Evolutionary conservation across 306 rosid genomes (phyloP), one percentile per base, ranked within the genome.

Genomic region (Oemleria cerasiformis): DNA sequence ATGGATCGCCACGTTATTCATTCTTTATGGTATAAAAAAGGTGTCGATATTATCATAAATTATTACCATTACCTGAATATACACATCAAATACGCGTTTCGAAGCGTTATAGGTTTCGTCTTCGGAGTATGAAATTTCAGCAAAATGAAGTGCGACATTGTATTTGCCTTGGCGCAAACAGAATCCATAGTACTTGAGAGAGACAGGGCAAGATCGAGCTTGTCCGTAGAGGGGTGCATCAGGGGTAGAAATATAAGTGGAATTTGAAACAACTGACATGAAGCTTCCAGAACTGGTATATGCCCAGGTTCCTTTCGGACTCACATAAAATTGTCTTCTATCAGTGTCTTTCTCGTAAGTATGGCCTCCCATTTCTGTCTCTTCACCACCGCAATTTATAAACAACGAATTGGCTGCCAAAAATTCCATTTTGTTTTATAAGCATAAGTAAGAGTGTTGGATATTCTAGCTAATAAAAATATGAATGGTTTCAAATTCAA

Each of bases 341-440:
- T 7, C 16, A 3, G 19, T 41, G 0, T 80, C 84, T 61, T 45
- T 21, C 7, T 76, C 68, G 36, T 72, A 80, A 15, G 3, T 1
- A 9, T 60, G 50, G 14, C 78, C 81, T 38, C 34, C 42, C 8
- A 55, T 14, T 0, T 5, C 8, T 65, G 13, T 7, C 54, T 42
- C 30, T 25, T 21, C 8, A 41, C 84, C 80, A 40, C 84, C 84
- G 41, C 80, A 80, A 38, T 70, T 75, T n/a, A 80, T 80, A 49
- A 63, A 71, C 54, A 80, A 71, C 10, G 77, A 80, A 70, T 45
- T 20, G 9, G 44, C 80, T 80, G 77, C 63, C 70, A 13, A n/a
- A 41, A 20, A 6, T n/a, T n/a, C n/a, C n/a, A n/a, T n/a, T n/a
- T n/a, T n/a, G n/a, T n/a, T n/a, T n/a, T n/a, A n/a, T n/a, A n/a